phyloP scores from a whole-genome alignment of 345 rosid species.

The Mangifera indica region DNA sequence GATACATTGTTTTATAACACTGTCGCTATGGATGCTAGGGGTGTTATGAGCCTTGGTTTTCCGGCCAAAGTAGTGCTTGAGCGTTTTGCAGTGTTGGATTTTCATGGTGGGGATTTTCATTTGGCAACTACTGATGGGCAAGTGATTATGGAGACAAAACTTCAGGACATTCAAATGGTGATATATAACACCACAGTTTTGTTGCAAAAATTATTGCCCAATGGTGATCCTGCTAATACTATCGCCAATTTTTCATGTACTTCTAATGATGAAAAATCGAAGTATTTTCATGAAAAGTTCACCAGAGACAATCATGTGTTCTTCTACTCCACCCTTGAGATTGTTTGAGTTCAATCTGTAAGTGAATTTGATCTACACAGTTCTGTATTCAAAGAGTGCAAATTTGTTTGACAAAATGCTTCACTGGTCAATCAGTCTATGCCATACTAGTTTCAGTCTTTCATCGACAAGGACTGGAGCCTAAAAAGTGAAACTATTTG shows the following conservation, averaged over 20 bases:
- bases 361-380: background rate
- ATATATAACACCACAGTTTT: conserved; percentile 12
- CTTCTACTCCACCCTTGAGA: conserved; percentile 32
- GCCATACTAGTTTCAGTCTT: no score
- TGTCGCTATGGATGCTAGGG: conserved; percentile 36
- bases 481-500: no score
- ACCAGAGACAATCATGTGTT: conserved; percentile 23
- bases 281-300: conserved; percentile 7
- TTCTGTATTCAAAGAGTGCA: no score
- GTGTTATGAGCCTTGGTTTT: conserved; percentile 36
- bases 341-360: conserved; percentile 39
- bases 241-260: conserved; percentile 2
- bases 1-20: conserved; percentile 24
- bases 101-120: conserved; percentile 36
- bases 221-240: background rate
- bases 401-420: no score
- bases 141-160: conserved; percentile 22
- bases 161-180: conserved; percentile 17
- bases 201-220: conserved; percentile 13
- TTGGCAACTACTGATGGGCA: conserved; percentile 29
- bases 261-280: background rate
- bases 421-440: no score
- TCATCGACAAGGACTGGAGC: no score
- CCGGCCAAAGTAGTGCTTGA: conserved; percentile 24
- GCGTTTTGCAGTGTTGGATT: conserved; percentile 29